Percentiles rank a stretch among this genome's conserved stretches.
Evolutionary conservation across 441 rosid genomes (phyloP).

Genomic region (Eruca vesicaria): DNA sequence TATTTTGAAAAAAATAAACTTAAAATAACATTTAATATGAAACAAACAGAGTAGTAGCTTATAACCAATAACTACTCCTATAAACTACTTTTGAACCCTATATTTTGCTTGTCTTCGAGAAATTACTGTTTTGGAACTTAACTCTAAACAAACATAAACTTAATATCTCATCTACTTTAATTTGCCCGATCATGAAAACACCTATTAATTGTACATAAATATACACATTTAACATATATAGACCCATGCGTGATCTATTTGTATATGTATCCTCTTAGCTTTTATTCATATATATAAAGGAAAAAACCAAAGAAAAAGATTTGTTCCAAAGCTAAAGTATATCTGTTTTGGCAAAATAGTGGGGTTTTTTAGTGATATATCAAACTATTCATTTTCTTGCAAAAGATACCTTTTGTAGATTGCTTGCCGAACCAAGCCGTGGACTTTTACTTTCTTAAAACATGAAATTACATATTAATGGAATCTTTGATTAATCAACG

Average conservation of each 20-base stretch:
- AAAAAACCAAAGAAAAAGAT: conserved; percentile 20
- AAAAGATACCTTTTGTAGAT: conserved; percentile 25
- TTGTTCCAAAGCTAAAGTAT: conserved; percentile 11
- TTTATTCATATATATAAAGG: conserved; percentile 2
- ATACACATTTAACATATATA: conserved; percentile 20
- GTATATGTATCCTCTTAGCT: conserved; percentile 20
- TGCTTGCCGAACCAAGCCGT: conserved; percentile 33
- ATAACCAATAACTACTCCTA: too few species aligned
- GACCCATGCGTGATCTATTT: conserved; percentile 29
- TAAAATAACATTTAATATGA: too few species aligned
- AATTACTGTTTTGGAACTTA: conserved; percentile 28
- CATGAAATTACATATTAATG: conserved; percentile 44
- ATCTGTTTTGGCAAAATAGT: conserved; percentile 18
- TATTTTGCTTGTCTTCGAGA: conserved; percentile 13
- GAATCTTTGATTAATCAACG: conserved; percentile 33
- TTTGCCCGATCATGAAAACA: conserved; percentile 33
- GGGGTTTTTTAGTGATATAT: conserved; percentile 8
- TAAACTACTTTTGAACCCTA: conserved; percentile 9
- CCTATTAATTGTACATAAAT: conserved; percentile 32
- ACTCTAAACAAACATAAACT: conserved; percentile 27
- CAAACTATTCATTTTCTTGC: conserved; percentile 17
- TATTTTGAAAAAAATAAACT: too few species aligned
- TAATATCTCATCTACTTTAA: conserved; percentile 21
- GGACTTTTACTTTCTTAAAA: conserved; percentile 38
- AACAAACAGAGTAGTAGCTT: too few species aligned